phyloP scores from a whole-genome alignment of 2,329 filamentous ascomycete species.

The Beauveria bassiana region DNA sequence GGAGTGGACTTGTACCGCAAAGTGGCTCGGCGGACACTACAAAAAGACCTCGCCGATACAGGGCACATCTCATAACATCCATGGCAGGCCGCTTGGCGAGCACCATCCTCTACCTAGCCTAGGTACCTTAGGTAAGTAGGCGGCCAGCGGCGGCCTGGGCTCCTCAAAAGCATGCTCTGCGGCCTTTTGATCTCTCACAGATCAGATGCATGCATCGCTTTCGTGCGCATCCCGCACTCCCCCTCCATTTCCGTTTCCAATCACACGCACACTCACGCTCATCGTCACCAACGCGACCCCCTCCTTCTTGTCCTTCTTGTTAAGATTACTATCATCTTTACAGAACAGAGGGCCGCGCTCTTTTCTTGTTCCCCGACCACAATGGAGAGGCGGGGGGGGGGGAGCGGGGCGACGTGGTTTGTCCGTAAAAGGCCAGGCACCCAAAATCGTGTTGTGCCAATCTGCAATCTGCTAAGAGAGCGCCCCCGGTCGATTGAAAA shows the following conservation, averaged over 20 bases:
- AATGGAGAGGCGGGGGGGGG: too few species aligned
- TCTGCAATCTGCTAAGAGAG: too few species aligned
- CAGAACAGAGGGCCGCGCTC: too few species aligned
- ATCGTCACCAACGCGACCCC: not conserved
- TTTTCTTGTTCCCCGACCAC: too few species aligned
- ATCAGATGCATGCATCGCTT: conserved; percentile 8
- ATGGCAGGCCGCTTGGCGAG: too few species aligned
- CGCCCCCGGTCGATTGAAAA: too few species aligned
- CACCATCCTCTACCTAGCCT: too few species aligned
- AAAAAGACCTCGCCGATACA: not conserved
- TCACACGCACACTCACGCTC: not conserved
- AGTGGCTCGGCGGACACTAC: not conserved
- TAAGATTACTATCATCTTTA: too few species aligned
- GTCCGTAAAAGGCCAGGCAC: too few species aligned
- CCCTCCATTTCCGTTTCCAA: not conserved
- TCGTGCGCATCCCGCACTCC: not conserved
- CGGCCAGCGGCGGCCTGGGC: not conserved
- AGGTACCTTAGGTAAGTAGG: not conserved
- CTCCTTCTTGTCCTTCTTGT: too few species aligned
- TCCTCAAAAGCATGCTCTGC: not conserved
- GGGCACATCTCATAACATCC: not conserved
- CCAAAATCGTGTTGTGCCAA: too few species aligned
- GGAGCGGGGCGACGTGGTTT: too few species aligned
- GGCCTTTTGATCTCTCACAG: not conserved
- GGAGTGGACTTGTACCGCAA: not conserved